A percentile compares a stretch with the other conserved stretches of the same genome.
Evolutionary conservation across 2,329 filamentous ascomycete species (phyloP).

Genomic region (Chaetomiaceae sp.): DNA sequence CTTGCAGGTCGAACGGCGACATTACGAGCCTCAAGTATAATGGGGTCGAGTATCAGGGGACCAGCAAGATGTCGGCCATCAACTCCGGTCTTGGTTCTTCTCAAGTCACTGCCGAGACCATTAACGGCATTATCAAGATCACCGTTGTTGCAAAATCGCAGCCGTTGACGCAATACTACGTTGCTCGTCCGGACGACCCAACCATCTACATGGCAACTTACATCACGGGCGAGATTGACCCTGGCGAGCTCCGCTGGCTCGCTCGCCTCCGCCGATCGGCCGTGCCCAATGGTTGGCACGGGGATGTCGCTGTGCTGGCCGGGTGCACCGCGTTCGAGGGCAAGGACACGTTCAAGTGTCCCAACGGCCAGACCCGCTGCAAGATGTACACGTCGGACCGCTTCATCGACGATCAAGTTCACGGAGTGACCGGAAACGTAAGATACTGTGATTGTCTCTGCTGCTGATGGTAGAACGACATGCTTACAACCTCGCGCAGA

Average conservation of each 20-base stretch:
- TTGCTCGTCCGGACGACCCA: constrained; percentile 21
- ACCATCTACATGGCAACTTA: constrained; percentile 9
- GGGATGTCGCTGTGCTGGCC: not conserved
- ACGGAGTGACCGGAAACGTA: not conserved
- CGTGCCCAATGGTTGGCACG: not conserved
- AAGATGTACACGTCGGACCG: not conserved
- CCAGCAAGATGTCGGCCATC: not conserved
- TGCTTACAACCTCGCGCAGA: not conserved
- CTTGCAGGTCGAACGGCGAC: not conserved
- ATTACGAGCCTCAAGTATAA: not conserved
- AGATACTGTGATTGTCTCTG: not conserved
- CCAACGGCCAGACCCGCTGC: not conserved
- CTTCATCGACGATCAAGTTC: not conserved
- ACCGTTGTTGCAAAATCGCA: constrained; percentile 20
- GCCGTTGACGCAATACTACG: constrained; percentile 25
- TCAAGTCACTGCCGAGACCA: constrained; percentile 22
- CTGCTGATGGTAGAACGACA: not conserved
- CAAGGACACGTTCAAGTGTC: not conserved
- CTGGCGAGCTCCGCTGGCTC: not conserved
- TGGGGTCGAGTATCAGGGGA: not conserved
- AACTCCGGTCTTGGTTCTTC: constrained; percentile 27
- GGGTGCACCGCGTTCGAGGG: not conserved
- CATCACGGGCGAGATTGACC: not conserved
- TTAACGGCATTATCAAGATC: constrained; percentile 23
- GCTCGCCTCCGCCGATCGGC: not conserved